Evolutionary conservation across 2,329 filamentous ascomycete species (phyloP).

Genomic region (Aspergillus chevalieri): DNA sequence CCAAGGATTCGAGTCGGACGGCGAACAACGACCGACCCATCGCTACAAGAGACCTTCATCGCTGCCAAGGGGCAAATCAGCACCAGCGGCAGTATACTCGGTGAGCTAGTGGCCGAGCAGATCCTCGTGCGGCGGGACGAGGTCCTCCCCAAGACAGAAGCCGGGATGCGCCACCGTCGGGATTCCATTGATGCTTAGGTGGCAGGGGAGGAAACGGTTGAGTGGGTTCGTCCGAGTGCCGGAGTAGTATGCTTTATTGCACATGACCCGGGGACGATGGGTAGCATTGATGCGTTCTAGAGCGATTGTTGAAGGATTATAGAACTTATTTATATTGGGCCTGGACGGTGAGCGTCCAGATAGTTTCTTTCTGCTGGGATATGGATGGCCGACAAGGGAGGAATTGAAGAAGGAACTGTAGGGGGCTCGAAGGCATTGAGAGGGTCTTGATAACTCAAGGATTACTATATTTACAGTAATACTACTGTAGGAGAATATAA

Average conservation of each 20-base stretch:
- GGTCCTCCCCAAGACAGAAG: slow-evolving; percentile 6
- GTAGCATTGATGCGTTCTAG: slow-evolving; percentile 9
- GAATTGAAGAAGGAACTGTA: slow-evolving; percentile 15
- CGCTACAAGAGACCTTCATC: slow-evolving; percentile 2
- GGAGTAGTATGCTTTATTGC: slow-evolving; percentile 20
- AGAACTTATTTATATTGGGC: slow-evolving; percentile 17
- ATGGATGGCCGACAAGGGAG: slow-evolving; percentile 17
- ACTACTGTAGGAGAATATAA: background rate
- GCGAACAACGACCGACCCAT: background rate
- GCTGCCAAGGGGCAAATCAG: slow-evolving; percentile 2
- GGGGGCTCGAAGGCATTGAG: background rate
- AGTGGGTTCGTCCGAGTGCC: slow-evolving; percentile 17
- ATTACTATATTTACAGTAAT: background rate
- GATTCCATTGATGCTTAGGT: slow-evolving; percentile 17
- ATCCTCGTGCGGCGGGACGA: slow-evolving; percentile 10
- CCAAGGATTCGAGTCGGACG: slow-evolving; percentile 3
- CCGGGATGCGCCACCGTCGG: slow-evolving; percentile 15
- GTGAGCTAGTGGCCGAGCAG: slow-evolving; percentile 12
- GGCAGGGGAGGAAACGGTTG: slow-evolving; percentile 15
- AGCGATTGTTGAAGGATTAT: slow-evolving; percentile 12
- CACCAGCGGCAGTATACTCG: slow-evolving; percentile 1
- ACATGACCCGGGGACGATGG: slow-evolving; percentile 10
- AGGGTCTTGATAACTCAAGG: background rate
- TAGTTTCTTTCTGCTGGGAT: slow-evolving; percentile 18
- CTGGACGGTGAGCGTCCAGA: slow-evolving; percentile 18